phyloP scores from a whole-genome alignment of 805 yeast genomes.

The Metschnikowia borealis region DNA sequence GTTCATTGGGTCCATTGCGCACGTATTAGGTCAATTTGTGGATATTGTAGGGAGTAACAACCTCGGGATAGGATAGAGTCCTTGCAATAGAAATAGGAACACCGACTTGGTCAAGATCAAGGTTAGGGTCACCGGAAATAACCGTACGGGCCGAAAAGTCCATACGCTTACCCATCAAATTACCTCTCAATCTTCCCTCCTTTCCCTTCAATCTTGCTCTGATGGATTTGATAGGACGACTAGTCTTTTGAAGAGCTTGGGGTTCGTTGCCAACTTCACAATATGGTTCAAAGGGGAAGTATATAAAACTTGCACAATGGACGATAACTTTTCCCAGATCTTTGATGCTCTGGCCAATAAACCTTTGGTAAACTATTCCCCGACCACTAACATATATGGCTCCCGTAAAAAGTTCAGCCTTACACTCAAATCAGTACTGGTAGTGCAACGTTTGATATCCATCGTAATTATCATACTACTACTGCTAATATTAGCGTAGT shows the following conservation, averaged over 20 bases:
- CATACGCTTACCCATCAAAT: slow-evolving; percentile 98
- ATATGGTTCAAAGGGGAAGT: no score
- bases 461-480: no score
- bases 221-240: slow-evolving; percentile 96
- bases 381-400: no score
- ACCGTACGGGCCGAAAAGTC: slow-evolving; percentile 99
- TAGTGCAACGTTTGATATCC: no score
- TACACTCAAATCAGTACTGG: no score
- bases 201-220: slow-evolving; percentile 99
- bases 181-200: slow-evolving; percentile 98
- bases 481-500: no score
- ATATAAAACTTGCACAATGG: no score
- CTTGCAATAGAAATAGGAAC: slow-evolving; percentile 96
- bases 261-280: slow-evolving; percentile 46
- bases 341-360: no score
- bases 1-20: slow-evolving; percentile 97
- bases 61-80: slow-evolving; percentile 93
- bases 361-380: no score
- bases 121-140: slow-evolving; percentile 97
- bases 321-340: no score
- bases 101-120: slow-evolving; percentile 97
- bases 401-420: no score
- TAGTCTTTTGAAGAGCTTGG: slow-evolving; percentile 96
- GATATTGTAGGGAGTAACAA: slow-evolving; percentile 95
- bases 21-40: slow-evolving; percentile 90